Base-by-base conservation (phyloP, 2,329 filamentous ascomycete genomes). In the Coleophoma eucalyptorum region DNA sequence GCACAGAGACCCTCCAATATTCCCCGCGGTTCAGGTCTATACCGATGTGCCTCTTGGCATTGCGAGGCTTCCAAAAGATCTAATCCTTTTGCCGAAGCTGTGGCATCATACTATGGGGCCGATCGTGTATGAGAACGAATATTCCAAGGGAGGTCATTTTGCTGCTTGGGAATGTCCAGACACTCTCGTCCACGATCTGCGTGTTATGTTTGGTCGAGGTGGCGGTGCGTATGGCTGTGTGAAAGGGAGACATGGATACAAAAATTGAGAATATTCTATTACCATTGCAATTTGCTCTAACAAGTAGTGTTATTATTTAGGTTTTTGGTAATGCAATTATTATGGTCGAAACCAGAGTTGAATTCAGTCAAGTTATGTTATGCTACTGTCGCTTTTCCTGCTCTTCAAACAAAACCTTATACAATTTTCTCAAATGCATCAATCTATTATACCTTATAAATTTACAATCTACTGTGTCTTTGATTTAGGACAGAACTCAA, bases 31-130 rank as follows among this genome's bases (percentile, higher is more conserved):
- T 8, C 46, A 50, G 43, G 45, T 37, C 15, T 58, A 55, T 38
- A 50, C 56, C 16, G 19, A 54, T 26, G 43, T 80, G 33, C 79
- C 77, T 58, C 68, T 81, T 19, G 80, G 80, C 0, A 47, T 84
- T 11, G 75, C 73, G 2, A 72, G 77, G 51, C 84, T 83, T 56
- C 83, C 83, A 0, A 72, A 67, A 57, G 84, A 88, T 50, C 46
- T 88, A 2, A 60, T 66, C 0, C 68, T 80, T 12, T 67, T 76
- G 42, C 83, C 83, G 0, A 72, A 66, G 52, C 69, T 72, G 1
- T 86, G 79, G 78, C 75, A 69, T 1, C 67, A 67, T n/a, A 81
- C 79, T 0, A 63, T 86, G 16, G 84, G 81, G 11, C 70, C 75
- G 0, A 71, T 87, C 0, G 82, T 85, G 0, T 80, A 78, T 40